Evolutionary conservation across 148 eudicot genomes (phyloP).

Genomic region (Chenopodium album): DNA sequence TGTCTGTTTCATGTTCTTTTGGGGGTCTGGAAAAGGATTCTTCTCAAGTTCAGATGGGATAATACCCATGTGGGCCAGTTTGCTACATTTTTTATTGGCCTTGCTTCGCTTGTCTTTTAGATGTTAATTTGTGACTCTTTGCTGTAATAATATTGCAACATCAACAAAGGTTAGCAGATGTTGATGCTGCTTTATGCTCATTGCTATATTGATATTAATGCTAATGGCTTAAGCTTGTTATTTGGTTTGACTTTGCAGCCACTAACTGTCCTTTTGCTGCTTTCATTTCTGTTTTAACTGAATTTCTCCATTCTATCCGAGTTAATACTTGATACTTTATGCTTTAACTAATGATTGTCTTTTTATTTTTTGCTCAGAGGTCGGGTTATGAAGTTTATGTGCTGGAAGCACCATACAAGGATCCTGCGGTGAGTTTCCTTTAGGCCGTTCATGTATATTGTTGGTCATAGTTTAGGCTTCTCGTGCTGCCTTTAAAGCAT

Average conservation of each 20-base stretch:
- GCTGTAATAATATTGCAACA: conserved; percentile 3
- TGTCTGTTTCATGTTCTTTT: conserved; percentile 25
- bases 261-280: background rate
- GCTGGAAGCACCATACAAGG: conserved; percentile 89
- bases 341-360: conserved; percentile 14
- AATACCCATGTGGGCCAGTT: conserved; percentile 2
- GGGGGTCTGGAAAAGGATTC: conserved; percentile 25
- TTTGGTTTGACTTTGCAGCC: conserved; percentile 17
- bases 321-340: background rate
- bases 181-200: conserved; percentile 1
- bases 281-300: background rate
- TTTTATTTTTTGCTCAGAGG: conserved; percentile 54
- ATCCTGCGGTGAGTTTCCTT: conserved; percentile 66
- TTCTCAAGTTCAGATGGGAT: background rate
- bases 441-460: conserved; percentile 1
- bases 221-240: background rate
- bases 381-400: conserved; percentile 94
- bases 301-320: background rate
- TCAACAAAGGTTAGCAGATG: background rate
- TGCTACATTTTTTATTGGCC: conserved; percentile 14
- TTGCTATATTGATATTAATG: conserved; percentile 6
- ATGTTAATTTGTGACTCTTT: conserved; percentile 7
- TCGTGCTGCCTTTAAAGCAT: background rate
- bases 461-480: background rate
- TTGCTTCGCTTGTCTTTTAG: conserved; percentile 8